These are phyloP conservation scores for Tritrichomonas foetus DNA, from an alignment of 208 protist genomes.

Conservation along the genomic window DNA sequence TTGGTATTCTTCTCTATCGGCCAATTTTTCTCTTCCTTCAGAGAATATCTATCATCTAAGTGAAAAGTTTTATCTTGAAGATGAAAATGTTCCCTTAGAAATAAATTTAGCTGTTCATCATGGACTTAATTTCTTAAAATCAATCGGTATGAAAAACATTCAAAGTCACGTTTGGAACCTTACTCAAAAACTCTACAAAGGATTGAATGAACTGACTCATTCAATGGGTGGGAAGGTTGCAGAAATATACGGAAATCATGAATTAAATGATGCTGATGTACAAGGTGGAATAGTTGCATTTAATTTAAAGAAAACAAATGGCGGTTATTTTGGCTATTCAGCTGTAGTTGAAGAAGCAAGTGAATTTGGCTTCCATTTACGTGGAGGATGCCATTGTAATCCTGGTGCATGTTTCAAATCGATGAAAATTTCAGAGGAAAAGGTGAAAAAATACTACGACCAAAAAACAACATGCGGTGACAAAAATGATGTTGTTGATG, in stretches of 20 bases:
- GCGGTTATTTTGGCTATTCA: not conserved
- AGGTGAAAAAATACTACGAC: constrained; percentile 2
- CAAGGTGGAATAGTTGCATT: constrained; percentile 42
- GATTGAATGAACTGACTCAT: not conserved
- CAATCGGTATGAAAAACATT: constrained; percentile 15
- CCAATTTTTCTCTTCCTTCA: not conserved
- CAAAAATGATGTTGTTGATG: constrained; percentile 43
- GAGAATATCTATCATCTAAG: too few relatives aligned
- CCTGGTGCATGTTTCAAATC: constrained; percentile 40
- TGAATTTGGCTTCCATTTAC: constrained; percentile 27
- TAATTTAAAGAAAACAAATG: not conserved
- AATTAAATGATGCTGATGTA: not conserved
- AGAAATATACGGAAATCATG: constrained; percentile 40
- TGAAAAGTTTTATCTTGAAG: constrained; percentile 29
- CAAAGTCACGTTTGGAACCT: not conserved
- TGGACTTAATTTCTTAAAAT: not conserved
- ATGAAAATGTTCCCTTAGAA: constrained; percentile 15
- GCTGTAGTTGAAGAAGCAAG: not conserved
- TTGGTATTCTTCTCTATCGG: not conserved
- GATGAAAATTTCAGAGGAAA: constrained; percentile 29
- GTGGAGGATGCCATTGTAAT: constrained; percentile 44
- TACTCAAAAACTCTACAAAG: not conserved
- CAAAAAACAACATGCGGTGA: constrained; percentile 39
- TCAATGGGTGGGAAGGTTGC: not conserved
- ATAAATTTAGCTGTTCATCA: constrained; percentile 2